phyloP scores from a whole-genome alignment of 345 rosid species.

The Euphorbia peplus region DNA sequence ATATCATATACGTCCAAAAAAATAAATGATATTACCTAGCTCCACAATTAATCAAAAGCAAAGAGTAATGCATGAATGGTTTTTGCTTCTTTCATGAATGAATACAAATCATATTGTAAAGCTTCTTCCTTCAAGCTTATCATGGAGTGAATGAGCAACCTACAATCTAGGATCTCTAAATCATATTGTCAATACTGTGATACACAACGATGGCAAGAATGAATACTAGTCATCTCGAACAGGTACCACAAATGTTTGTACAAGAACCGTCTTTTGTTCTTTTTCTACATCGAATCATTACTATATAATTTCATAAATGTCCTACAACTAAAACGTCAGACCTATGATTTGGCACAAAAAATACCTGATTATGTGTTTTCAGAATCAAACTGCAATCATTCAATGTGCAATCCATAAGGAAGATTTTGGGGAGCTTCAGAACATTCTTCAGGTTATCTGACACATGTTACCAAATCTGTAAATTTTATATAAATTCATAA shows the following conservation, averaged over 20 bases:
- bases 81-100: neutral
- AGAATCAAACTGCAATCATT: constrained; percentile 82
- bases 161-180: neutral
- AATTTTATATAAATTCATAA: neutral
- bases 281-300: neutral
- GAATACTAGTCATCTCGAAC: too few relatives aligned
- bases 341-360: constrained; percentile 14
- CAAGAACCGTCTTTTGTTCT: too few relatives aligned
- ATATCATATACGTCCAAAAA: neutral
- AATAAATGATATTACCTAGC: neutral
- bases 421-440: constrained; percentile 56
- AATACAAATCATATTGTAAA: too few relatives aligned
- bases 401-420: constrained; percentile 82
- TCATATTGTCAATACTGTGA: too few relatives aligned
- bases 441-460: constrained; percentile 39
- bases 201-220: too few relatives aligned
- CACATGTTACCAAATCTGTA: constrained; percentile 18
- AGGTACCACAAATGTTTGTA: too few relatives aligned
- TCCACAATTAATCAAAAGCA: neutral
- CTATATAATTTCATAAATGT: constrained; percentile 1
- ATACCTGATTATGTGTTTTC: constrained; percentile 62
- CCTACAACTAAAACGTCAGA: neutral
- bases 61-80: neutral
- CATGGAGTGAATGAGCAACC: neutral
- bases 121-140: neutral